Conservation (phyloP, 164 flowering plant species). For the Akebia trifoliata region DNA sequence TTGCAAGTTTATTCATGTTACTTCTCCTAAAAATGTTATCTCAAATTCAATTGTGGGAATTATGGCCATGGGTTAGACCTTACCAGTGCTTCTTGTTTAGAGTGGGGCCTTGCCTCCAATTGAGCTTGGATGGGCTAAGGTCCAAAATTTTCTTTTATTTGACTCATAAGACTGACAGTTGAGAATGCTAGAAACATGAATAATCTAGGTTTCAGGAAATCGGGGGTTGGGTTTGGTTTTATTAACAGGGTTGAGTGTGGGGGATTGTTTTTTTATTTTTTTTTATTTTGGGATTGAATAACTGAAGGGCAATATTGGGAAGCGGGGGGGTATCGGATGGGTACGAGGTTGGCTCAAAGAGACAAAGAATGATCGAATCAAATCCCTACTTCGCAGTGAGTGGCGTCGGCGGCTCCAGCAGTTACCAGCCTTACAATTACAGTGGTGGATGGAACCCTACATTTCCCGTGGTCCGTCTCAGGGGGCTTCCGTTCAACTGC, state of each 20-base stretch:
- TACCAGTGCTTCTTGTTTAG: too few relatives aligned
- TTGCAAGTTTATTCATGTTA: too few relatives aligned
- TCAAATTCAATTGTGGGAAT: too few relatives aligned
- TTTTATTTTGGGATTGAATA: slow-evolving; percentile 36
- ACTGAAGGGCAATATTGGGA: slow-evolving; percentile 39
- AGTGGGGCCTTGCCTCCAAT: background rate
- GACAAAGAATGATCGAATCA: slow-evolving; percentile 35
- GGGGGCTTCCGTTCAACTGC: slow-evolving; percentile 93
- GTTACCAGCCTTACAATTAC: slow-evolving; percentile 23
- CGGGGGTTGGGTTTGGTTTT: slow-evolving; percentile 87
- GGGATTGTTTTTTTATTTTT: slow-evolving; percentile 40
- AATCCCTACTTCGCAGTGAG: slow-evolving; percentile 90
- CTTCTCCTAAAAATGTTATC: too few relatives aligned
- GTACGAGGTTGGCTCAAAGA: slow-evolving; percentile 41
- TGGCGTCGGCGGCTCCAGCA: slow-evolving; percentile 38
- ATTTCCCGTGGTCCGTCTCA: slow-evolving; percentile 85
- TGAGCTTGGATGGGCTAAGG: background rate
- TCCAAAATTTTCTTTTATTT: background rate
- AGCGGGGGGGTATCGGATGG: slow-evolving; percentile 37
- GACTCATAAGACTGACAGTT: slow-evolving; percentile 15
- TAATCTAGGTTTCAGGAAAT: slow-evolving; percentile 38
- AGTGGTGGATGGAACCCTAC: slow-evolving; percentile 30
- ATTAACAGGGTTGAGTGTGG: slow-evolving; percentile 93
- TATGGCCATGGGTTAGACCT: too few relatives aligned
- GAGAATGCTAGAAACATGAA: slow-evolving; percentile 7